Evolutionary conservation across 2,329 filamentous ascomycete species (phyloP).

Genomic region (Monosporascus sp.): DNA sequence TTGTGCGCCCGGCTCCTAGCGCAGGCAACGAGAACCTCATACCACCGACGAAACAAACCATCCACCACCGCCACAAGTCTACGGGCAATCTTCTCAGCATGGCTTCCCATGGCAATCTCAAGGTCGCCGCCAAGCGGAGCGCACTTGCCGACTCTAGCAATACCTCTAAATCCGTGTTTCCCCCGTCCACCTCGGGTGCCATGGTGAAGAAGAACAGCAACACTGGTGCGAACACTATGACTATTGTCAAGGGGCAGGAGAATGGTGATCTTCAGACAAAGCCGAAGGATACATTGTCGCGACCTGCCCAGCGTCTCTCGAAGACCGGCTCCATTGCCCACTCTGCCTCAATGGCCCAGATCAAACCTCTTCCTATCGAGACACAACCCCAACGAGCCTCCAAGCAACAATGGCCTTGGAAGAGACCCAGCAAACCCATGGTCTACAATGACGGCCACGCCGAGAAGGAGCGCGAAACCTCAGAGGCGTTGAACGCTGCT

Average conservation of each 20-base stretch:
- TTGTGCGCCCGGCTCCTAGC: conserved; percentile 51
- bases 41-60: conserved; percentile 49
- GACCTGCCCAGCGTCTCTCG: conserved; percentile 30
- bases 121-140: conserved; percentile 66
- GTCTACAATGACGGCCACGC: conserved; percentile 22
- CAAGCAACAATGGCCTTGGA: conserved; percentile 5
- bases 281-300: conserved; percentile 32
- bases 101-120: conserved; percentile 50
- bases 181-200: conserved; percentile 15
- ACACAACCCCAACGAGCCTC: conserved; percentile 1
- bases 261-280: conserved; percentile 26
- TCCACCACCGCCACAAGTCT: conserved; percentile 82
- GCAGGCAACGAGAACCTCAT: conserved; percentile 66
- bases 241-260: conserved; percentile 37
- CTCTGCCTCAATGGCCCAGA: conserved; percentile 15
- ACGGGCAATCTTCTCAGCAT: conserved; percentile 54
- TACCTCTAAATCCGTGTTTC: conserved; percentile 36
- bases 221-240: conserved; percentile 15
- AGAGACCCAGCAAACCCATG: conserved; percentile 9
- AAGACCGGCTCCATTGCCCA: conserved; percentile 17
- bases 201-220: conserved; percentile 27
- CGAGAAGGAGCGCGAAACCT: conserved; percentile 4
- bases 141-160: conserved; percentile 83
- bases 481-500: not conserved
- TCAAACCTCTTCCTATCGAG: conserved; percentile 5